Evolutionary conservation across 768 basidiomycete species (phyloP).

Genomic region (Serendipita vermifera): DNA sequence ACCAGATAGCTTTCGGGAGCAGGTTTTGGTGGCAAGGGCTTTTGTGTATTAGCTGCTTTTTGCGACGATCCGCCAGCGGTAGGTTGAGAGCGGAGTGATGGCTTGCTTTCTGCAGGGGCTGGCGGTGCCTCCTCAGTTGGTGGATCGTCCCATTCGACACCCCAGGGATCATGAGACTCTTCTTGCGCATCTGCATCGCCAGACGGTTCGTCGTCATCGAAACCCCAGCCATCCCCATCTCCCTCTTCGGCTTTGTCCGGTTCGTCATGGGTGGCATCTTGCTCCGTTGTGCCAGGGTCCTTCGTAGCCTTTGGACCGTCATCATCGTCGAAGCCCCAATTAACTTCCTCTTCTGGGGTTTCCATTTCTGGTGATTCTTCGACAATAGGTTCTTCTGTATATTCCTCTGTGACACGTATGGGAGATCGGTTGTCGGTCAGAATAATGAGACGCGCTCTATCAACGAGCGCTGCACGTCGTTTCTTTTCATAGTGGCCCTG

Average conservation of each 20-base stretch:
- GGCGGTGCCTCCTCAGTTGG: slow-evolving; percentile 7
- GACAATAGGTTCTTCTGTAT: slow-evolving; percentile 21
- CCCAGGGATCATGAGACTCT: slow-evolving; percentile 32
- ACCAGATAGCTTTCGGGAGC: slow-evolving; percentile 35
- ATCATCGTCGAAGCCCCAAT: slow-evolving; percentile 38
- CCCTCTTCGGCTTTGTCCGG: slow-evolving; percentile 12
- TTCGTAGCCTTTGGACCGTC: slow-evolving; percentile 16
- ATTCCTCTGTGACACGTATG: slow-evolving; percentile 21
- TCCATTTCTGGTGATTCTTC: slow-evolving; percentile 21
- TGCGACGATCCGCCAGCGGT: too few species aligned
- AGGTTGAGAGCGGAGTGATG: slow-evolving; percentile 22
- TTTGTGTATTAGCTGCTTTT: background rate
- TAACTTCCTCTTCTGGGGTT: slow-evolving; percentile 25
- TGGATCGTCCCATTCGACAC: slow-evolving; percentile 35
- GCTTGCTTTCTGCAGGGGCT: slow-evolving; percentile 15
- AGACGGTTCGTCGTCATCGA: slow-evolving; percentile 28
- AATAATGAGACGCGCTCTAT: slow-evolving; percentile 44
- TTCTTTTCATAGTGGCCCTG: slow-evolving; percentile 68
- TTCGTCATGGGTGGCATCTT: slow-evolving; percentile 16
- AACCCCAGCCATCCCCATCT: slow-evolving; percentile 29
- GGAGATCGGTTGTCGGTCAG: slow-evolving; percentile 18
- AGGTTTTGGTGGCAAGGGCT: slow-evolving; percentile 6
- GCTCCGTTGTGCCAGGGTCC: slow-evolving; percentile 13
- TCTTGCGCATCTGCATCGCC: slow-evolving; percentile 31
- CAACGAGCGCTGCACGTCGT: slow-evolving; percentile 51